Conservation (phyloP, 352 stramenopile genomes). For the Phytophthora idaei region DNA sequence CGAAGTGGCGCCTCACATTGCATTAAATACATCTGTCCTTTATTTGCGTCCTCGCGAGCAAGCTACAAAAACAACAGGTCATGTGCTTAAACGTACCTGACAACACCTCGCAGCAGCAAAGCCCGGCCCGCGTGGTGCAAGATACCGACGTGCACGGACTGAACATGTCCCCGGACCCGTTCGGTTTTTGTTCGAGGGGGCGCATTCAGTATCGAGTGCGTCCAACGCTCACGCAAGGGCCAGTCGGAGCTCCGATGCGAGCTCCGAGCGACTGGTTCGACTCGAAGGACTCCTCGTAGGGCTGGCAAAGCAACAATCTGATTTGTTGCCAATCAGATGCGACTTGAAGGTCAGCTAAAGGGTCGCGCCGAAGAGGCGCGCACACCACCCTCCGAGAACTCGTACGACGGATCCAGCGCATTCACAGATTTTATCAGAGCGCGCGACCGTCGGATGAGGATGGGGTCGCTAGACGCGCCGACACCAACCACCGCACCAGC, state of each 20-base stretch:
- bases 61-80: neutral
- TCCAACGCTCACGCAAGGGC: conserved; percentile 5
- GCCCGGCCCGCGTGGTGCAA: neutral
- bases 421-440: conserved; percentile 2
- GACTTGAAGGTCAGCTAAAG: neutral
- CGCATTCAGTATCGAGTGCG: conserved; percentile 1
- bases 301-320: conserved; percentile 2
- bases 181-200: conserved; percentile 5
- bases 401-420: neutral
- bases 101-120: neutral
- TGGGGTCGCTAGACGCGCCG: neutral
- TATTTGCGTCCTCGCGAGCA: neutral
- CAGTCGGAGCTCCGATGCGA: conserved; percentile 11
- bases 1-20: neutral
- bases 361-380: neutral
- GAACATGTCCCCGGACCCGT: neutral
- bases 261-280: conserved; percentile 4
- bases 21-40: neutral
- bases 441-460: conserved; percentile 1
- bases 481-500: neutral
- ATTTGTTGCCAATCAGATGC: neutral
- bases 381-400: neutral
- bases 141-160: conserved; percentile 6
- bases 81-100: neutral
- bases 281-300: conserved; percentile 8